Base-by-base conservation (phyloP, 2,329 filamentous ascomycete genomes). In the Myriosclerotinia duriaeana region DNA sequence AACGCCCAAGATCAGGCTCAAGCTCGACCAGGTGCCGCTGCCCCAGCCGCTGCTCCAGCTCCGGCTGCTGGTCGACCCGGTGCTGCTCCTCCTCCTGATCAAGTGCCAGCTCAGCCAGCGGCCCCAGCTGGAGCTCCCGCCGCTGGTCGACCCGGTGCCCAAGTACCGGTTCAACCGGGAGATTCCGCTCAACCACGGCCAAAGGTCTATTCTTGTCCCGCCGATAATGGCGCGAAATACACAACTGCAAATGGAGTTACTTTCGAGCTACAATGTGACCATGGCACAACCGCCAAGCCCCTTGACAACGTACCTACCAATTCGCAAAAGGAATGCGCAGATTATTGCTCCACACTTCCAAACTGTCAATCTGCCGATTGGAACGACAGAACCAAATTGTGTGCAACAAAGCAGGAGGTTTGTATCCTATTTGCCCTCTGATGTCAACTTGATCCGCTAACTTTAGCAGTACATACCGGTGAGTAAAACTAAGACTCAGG, bases 1-100 rank as follows among this genome's bases (percentile, higher is more conserved):
- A 40, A 50, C n/a, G 58, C 58, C 50, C 58, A 61, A 61, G 44
- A 50, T 50, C 58, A 61, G 44, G 58, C 58, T 50, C 58, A 61
- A 40, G 58, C 26, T 50, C 44, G 58, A 8, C 58, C 58, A 22
- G 34, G 58, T 38, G 20, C 58, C 38, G 6, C 58, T 26, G 44
- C 58, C 8, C 44, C 30, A 60, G 58, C 58, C 4, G 9, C n/a
- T 26, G 48, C 48, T 5, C 46, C 46, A 50, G 46, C 46, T 38
- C 44, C 58, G 4, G 58, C 58, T 9, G 58, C 58, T 17, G 44
- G 44, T 11, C 14, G 58, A 60, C 58, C 58, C n/a, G 58, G 55
- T 11, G 26, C 42, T 30, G 26, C 34, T 50, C n/a, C 44, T 40
- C 42, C 56, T 11, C 8, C 44, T 17, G 58, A 61, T 61, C 58